These are phyloP conservation scores for sweet orange (Citrus sinensis) DNA, from an alignment of 345 rosid species.

Conservation along the genomic window DNA sequence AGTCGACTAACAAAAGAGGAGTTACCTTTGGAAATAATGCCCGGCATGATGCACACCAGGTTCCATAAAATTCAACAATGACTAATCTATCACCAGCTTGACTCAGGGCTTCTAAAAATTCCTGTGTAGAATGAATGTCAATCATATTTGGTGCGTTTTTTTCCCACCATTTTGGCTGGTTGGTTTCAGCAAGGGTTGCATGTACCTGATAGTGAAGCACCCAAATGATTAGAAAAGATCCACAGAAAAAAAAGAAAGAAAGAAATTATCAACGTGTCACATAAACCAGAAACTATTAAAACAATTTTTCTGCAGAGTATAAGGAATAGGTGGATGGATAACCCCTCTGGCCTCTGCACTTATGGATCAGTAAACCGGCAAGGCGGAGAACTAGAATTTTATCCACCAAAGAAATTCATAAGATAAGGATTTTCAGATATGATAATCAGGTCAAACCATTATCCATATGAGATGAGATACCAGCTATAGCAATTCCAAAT, in stretches of 20 bases:
- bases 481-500: neutral
- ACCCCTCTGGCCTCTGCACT: neutral
- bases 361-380: neutral
- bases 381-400: neutral
- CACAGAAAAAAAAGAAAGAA: neutral
- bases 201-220: slow-evolving; percentile 44
- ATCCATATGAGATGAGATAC: neutral
- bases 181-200: slow-evolving; percentile 64
- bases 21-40: slow-evolving; percentile 81
- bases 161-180: slow-evolving; percentile 96
- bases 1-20: neutral
- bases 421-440: neutral
- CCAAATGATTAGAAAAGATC: neutral
- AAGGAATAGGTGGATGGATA: neutral
- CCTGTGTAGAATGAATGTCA: slow-evolving; percentile 87
- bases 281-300: neutral
- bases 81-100: slow-evolving; percentile 81
- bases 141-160: slow-evolving; percentile 83
- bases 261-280: neutral
- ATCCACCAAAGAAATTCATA: neutral
- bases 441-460: neutral
- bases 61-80: slow-evolving; percentile 92
- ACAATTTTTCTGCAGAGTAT: neutral
- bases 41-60: slow-evolving; percentile 96
- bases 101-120: slow-evolving; percentile 67